phyloP scores from a whole-genome alignment of 371 early-diverging fungal genomes.

The Neoconidiobolus thromboides region DNA sequence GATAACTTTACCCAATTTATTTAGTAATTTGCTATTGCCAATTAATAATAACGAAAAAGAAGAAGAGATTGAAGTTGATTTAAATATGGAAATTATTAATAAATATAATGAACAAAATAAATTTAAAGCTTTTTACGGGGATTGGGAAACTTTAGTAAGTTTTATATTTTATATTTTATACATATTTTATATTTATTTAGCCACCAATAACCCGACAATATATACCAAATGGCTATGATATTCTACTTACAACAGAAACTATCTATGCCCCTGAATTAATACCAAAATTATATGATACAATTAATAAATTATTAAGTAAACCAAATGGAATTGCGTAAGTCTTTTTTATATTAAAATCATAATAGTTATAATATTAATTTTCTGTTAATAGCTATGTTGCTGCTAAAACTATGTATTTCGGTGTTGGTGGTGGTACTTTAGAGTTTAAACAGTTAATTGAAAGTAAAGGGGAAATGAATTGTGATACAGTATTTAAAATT shows the following conservation, averaged over 20 bases:
- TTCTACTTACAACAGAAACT: slow-evolving; percentile 85
- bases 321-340: slow-evolving; percentile 23
- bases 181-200: no score
- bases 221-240: slow-evolving; percentile 16
- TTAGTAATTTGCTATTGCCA: slow-evolving; percentile 39
- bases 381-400: slow-evolving; percentile 43
- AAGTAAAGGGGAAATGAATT: slow-evolving; percentile 25
- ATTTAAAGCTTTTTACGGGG: slow-evolving; percentile 42
- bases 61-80: slow-evolving; percentile 17
- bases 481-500: neutral
- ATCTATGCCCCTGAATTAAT: slow-evolving; percentile 60
- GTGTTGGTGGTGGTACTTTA: slow-evolving; percentile 55
- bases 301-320: slow-evolving; percentile 36
- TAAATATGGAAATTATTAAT: slow-evolving; percentile 14
- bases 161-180: no score
- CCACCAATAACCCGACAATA: no score
- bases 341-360: no score
- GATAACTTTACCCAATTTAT: slow-evolving; percentile 76
- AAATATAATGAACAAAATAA: slow-evolving; percentile 15
- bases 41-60: neutral
- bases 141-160: slow-evolving; percentile 31
- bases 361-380: no score
- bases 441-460: slow-evolving; percentile 44
- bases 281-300: slow-evolving; percentile 31
- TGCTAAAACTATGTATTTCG: slow-evolving; percentile 87